phyloP scores from a whole-genome alignment of 768 basidiomycete species.

The Rhodosporidiobolus odoratus region DNA sequence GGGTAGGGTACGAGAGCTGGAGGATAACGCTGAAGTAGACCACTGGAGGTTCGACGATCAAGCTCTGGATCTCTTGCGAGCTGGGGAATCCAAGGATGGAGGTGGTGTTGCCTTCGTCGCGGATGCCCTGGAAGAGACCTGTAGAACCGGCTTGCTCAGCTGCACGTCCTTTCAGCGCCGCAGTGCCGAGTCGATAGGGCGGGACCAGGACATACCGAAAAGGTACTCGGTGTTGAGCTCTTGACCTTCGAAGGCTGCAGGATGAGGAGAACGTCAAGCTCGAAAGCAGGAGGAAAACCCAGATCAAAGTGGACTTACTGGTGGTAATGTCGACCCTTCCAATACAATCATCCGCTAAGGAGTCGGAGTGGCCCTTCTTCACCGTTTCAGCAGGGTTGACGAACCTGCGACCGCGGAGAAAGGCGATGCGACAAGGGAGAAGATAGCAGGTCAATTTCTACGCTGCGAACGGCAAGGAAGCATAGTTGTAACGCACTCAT shows the following conservation, averaged over 20 bases:
- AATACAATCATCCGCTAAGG: neutral
- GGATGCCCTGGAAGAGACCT: neutral
- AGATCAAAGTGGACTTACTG: neutral
- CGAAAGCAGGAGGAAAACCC: no score
- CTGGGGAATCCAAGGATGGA: neutral
- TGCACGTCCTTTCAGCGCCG: neutral
- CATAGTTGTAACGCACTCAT: constrained; percentile 1
- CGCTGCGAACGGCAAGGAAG: no score
- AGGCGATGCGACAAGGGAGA: no score
- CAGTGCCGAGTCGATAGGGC: neutral
- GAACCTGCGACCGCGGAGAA: no score
- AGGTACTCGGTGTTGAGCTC: constrained; percentile 9
- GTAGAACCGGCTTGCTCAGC: neutral
- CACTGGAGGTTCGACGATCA: constrained; percentile 2
- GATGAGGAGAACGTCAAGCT: no score
- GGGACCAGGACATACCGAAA: neutral
- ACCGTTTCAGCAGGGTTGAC: neutral
- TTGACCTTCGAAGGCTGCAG: neutral
- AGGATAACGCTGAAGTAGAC: neutral
- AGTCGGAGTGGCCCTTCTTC: neutral
- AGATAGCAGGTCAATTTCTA: no score
- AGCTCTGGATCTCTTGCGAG: neutral
- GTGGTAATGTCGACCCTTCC: constrained; percentile 6
- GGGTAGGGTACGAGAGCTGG: neutral
- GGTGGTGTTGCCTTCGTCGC: neutral